phyloP scores from a whole-genome alignment of 2,329 filamentous ascomycete species.

The Teratosphaeria epicoccoides region DNA sequence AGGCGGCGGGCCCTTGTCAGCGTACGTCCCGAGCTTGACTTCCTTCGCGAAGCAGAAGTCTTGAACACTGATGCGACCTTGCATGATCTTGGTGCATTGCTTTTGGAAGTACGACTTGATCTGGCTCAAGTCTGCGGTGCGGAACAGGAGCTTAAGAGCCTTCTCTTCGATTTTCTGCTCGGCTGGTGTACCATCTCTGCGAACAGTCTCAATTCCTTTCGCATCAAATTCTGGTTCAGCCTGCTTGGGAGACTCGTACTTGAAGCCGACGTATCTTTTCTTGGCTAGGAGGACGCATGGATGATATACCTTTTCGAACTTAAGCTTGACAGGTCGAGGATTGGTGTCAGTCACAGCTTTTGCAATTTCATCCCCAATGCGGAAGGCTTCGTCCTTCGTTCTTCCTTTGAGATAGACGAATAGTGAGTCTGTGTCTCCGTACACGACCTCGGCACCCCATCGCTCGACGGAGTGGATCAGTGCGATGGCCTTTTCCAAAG shows the following conservation, averaged over 20 bases:
- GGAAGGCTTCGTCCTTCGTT: slow-evolving; percentile 78
- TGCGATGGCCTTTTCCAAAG: slow-evolving; percentile 84
- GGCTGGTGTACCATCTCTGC: slow-evolving; percentile 85
- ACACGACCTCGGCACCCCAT: slow-evolving; percentile 95
- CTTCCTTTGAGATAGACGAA: slow-evolving; percentile 85
- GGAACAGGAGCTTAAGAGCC: slow-evolving; percentile 76
- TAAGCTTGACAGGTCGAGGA: slow-evolving; percentile 83
- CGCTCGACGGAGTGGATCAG: slow-evolving; percentile 76
- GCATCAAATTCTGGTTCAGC: slow-evolving; percentile 82
- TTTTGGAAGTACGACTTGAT: slow-evolving; percentile 83
- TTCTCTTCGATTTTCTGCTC: slow-evolving; percentile 97
- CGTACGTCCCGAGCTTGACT: slow-evolving; percentile 82
- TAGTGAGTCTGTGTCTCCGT: slow-evolving; percentile 92
- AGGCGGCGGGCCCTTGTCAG: slow-evolving; percentile 66
- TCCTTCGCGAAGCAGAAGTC: slow-evolving; percentile 95
- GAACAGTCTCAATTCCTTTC: slow-evolving; percentile 95
- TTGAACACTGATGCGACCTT: slow-evolving; percentile 74
- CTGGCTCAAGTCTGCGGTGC: slow-evolving; percentile 76
- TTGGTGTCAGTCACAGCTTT: slow-evolving; percentile 80
- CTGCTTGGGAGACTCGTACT: slow-evolving; percentile 74
- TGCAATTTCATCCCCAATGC: slow-evolving; percentile 85
- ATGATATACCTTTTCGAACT: slow-evolving; percentile 97
- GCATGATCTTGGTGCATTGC: slow-evolving; percentile 89
- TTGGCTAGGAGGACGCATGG: slow-evolving; percentile 90
- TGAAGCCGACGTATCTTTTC: slow-evolving; percentile 96